Conservation (phyloP, 2,329 filamentous ascomycete species). For the Helicocarpus griseus region DNA sequence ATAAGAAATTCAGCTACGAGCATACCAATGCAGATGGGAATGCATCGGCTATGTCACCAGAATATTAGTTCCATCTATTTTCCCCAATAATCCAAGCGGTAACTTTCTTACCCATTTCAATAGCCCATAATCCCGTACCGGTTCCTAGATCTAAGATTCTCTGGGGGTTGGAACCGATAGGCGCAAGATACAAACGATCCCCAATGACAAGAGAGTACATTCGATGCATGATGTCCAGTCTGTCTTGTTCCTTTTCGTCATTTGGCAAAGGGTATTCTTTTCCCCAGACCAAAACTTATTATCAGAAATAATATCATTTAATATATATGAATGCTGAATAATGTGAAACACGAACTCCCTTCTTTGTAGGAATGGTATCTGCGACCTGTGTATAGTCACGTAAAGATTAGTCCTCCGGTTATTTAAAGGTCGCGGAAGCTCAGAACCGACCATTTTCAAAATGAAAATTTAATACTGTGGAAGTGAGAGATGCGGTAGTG, state of each 20-base stretch:
- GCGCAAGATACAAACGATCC: slow-evolving; percentile 37
- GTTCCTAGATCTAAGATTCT: slow-evolving; percentile 42
- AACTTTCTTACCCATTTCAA: slow-evolving; percentile 19
- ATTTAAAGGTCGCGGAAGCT: too few relatives aligned
- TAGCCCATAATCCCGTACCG: slow-evolving; percentile 22
- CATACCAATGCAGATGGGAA: slow-evolving; percentile 8
- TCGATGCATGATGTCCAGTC: slow-evolving; percentile 21
- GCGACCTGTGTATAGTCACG: too few relatives aligned
- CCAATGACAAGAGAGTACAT: slow-evolving; percentile 39
- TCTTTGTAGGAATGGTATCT: slow-evolving; percentile 12
- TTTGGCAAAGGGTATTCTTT: slow-evolving; percentile 9
- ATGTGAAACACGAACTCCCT: slow-evolving; percentile 5
- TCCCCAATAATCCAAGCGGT: background rate
- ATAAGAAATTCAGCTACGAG: background rate
- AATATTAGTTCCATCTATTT: background rate
- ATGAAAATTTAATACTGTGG: slow-evolving; percentile 10
- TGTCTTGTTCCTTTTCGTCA: slow-evolving; percentile 14
- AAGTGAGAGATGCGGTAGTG: slow-evolving; percentile 7
- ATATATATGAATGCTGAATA: background rate
- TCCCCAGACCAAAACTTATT: slow-evolving; percentile 3
- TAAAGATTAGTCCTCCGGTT: too few relatives aligned
- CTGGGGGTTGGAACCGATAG: slow-evolving; percentile 27
- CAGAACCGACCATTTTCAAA: slow-evolving; percentile 15
- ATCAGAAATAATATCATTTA: slow-evolving; percentile 1
- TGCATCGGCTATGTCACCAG: slow-evolving; percentile 4